Base-by-base conservation (phyloP, 352 stramenopile species). In the Blastocystis hominis region DNA sequence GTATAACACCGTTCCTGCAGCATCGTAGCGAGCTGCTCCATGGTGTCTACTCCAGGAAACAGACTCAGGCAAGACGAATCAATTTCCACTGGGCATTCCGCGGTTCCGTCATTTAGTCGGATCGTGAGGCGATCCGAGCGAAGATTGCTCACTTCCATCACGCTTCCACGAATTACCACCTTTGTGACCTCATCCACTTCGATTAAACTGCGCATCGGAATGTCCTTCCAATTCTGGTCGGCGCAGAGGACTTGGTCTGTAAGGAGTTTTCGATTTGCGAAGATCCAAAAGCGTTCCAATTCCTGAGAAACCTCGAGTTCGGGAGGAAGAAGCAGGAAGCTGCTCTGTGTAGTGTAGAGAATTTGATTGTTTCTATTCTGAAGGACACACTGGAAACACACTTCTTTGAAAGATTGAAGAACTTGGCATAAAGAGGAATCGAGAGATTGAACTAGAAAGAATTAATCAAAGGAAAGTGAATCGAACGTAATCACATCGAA, bases 341-440 rank as follows among this genome's bases (percentile, higher is more conserved):
- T 66, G 24, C 54, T 56, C 34, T 63, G 15, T 46, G 72, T 84
- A 53, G 15, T 68, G 38, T 47, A 53, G 38, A 84, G 66, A 3
- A 15, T 46, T 30, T 53, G 17, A 13, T 66, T 47, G 10, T 53
- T 56, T 46, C 62, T 20, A 38, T 20, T 72, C 6, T 15, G 0
- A 42, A 38, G 20, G 15, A 34, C 62, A 15, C 7, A 72, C 30
- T 34, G 24, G 24, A 30, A 46, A 13, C 24, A 20, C 38, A 72
- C 62, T n/a, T n/a, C 36, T 68, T 55, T 10, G 46, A 36, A 3
- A 84, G 44, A 44, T 84, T 38, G 55, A 69, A 84, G 50, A 84
- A 84, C 44, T 84, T 64, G 5, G 68, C 40, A 20, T 1, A 55
- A 42, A 70, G 24, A n/a, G 7, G 24, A 13, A 3, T 4, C n/a